Conservation (phyloP, 2,329 filamentous ascomycete genomes). For the Cercospora brassicicola region DNA sequence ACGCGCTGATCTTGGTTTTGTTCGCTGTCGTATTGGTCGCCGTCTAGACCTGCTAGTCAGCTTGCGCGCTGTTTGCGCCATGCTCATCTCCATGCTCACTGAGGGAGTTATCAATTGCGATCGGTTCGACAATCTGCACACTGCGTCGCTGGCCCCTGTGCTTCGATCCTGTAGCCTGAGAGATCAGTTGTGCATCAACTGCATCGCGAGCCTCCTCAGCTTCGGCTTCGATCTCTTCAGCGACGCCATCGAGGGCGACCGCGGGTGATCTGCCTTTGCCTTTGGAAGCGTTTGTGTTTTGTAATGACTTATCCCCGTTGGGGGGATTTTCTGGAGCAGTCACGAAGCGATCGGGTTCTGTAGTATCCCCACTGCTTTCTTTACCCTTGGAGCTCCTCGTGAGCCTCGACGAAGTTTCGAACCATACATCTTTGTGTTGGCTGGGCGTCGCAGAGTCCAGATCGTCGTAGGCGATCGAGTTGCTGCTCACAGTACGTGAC, state of each 20-base stretch:
- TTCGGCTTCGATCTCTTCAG: constrained; percentile 20
- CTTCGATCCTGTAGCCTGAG: constrained; percentile 16
- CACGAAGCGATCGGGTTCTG: constrained; percentile 23
- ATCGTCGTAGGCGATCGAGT: constrained; percentile 9
- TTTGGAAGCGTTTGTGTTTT: constrained; percentile 14
- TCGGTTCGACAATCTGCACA: constrained; percentile 28
- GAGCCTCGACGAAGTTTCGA: constrained; percentile 21
- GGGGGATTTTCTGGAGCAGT: constrained; percentile 19
- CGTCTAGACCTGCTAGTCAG: constrained; percentile 25
- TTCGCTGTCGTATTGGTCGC: constrained; percentile 21
- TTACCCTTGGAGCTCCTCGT: constrained; percentile 21
- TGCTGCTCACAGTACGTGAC: constrained; percentile 9
- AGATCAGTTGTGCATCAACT: constrained; percentile 14
- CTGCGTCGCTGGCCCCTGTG: constrained; percentile 21
- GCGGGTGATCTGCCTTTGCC: constrained; percentile 25
- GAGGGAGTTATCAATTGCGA: constrained; percentile 18
- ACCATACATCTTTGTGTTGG: constrained; percentile 23
- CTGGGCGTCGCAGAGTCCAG: constrained; percentile 14
- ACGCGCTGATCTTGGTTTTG: constrained; percentile 13
- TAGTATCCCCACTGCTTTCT: constrained; percentile 19
- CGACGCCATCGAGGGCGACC: constrained; percentile 22
- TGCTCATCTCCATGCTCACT: constrained; percentile 25
- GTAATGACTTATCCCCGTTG: constrained; percentile 12
- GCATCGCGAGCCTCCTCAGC: constrained; percentile 13
- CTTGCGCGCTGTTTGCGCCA: constrained; percentile 17